A percentile compares a stretch with the other conserved stretches of the same genome.
These are phyloP conservation scores for Bruguiera gymnorhiza DNA, from an alignment of 345 rosid species.

Conservation along the genomic window DNA sequence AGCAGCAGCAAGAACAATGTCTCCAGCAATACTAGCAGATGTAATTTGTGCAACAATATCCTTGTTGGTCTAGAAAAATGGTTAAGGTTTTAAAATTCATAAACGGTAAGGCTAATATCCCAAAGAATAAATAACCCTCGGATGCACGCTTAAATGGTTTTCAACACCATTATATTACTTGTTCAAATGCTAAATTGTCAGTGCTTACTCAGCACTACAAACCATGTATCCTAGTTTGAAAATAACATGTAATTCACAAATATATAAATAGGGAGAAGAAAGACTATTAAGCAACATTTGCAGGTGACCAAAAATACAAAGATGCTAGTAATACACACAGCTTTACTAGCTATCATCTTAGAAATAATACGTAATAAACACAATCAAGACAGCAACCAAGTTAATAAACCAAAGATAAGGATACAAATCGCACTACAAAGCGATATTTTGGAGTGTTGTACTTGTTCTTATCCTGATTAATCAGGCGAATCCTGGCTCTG, in stretches of 20 bases:
- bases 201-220: no score
- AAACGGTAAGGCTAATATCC: no score
- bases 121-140: no score
- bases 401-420: slow-evolving; percentile 14
- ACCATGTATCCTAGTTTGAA: no score
- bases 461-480: slow-evolving; percentile 70
- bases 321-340: not conserved
- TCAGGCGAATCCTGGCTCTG: slow-evolving; percentile 63
- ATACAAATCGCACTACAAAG: slow-evolving; percentile 67
- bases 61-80: slow-evolving; percentile 50
- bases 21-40: slow-evolving; percentile 57
- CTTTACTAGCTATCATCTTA: not conserved
- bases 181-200: no score
- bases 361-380: not conserved
- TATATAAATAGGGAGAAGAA: no score
- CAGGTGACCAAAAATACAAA: no score
- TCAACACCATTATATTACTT: no score
- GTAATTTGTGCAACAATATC: slow-evolving; percentile 56
- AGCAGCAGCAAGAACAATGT: slow-evolving; percentile 59
- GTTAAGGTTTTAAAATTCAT: slow-evolving; percentile 19
- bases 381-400: not conserved
- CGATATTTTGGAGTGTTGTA: slow-evolving; percentile 76
- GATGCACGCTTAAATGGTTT: no score
- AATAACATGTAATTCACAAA: no score
- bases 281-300: no score